Evolutionary conservation across 2,329 filamentous ascomycete genomes (phyloP).

Genomic region (Penicillium sp.): DNA sequence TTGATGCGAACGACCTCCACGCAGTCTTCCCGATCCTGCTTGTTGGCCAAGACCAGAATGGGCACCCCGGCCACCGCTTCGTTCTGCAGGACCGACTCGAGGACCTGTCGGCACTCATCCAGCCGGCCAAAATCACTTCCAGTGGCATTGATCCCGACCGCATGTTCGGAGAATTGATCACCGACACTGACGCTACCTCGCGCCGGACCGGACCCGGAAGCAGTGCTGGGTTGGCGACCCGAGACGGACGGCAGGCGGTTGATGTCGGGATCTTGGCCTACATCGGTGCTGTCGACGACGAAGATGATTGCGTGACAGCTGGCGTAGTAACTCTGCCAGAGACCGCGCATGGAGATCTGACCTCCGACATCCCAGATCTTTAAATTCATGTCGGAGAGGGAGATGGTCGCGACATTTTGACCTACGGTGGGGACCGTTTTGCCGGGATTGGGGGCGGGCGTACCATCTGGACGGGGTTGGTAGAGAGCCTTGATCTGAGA

Average conservation of each 20-base stretch:
- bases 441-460: constrained; percentile 52
- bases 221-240: constrained; percentile 20
- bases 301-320: constrained; percentile 96
- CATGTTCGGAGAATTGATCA: constrained; percentile 29
- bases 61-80: constrained; percentile 87
- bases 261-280: constrained; percentile 72
- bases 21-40: constrained; percentile 95
- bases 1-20: constrained; percentile 97
- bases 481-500: constrained; percentile 92
- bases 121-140: constrained; percentile 50
- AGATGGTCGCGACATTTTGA: constrained; percentile 90
- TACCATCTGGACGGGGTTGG: constrained; percentile 38
- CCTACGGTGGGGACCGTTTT: constrained; percentile 96
- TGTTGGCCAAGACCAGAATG: constrained; percentile 87
- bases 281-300: constrained; percentile 90
- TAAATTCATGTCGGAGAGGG: constrained; percentile 88
- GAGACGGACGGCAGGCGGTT: constrained; percentile 37
- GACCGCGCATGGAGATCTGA: constrained; percentile 76
- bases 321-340: constrained; percentile 95
- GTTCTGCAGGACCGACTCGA: constrained; percentile 84
- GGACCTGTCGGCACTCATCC: constrained; percentile 80
- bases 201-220: constrained; percentile 18
- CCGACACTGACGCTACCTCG: constrained; percentile 5
- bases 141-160: constrained; percentile 32
- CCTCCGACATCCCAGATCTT: constrained; percentile 99